Conservation (phyloP, 179 eudicot genomes). For the Actinidia arguta region DNA sequence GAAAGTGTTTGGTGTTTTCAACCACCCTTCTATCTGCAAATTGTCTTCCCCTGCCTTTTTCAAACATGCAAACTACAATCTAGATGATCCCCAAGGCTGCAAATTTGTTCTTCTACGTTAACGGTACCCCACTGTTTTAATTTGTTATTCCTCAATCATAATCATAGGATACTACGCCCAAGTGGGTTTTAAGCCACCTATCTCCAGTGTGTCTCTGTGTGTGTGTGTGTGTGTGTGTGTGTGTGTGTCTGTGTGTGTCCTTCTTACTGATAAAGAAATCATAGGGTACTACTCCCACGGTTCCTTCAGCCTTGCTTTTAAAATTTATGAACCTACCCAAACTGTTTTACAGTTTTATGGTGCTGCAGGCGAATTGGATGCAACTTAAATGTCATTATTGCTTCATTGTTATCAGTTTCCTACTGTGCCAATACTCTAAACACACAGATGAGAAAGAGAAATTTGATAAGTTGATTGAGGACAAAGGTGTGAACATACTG, state of each 20-base stretch:
- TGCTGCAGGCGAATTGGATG: neutral
- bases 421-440: neutral
- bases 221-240: no score
- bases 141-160: neutral
- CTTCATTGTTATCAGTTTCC: neutral
- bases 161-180: neutral
- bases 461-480: conserved; percentile 93
- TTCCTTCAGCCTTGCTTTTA: neutral
- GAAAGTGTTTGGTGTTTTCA: neutral
- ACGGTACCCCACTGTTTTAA: neutral
- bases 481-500: conserved; percentile 90
- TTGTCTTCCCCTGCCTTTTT: neutral
- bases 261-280: no score
- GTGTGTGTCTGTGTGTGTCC: no score
- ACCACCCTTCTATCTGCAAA: neutral
- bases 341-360: neutral
- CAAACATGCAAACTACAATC: neutral
- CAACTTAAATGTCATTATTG: neutral
- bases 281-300: neutral
- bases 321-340: neutral
- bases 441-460: conserved; percentile 88
- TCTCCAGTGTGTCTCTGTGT: no score
- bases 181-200: neutral
- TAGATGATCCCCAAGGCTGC: neutral
- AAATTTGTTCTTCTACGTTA: neutral